Evolutionary conservation across 108 stramenopile species (phyloP).

Genomic region (Nitzschia sp.): DNA sequence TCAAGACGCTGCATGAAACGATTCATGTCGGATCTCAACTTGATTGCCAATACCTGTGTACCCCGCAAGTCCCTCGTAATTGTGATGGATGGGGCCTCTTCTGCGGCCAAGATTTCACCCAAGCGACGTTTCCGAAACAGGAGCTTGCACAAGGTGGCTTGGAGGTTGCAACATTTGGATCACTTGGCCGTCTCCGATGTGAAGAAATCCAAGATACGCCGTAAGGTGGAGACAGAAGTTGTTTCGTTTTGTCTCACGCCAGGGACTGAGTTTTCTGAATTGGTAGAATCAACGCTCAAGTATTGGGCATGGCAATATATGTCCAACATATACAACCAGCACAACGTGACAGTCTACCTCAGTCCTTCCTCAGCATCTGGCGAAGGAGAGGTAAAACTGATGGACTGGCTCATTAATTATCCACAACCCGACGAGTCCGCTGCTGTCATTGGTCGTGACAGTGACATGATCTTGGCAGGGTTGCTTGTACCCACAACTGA

Average conservation of each 20-base stretch:
- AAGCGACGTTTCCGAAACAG: slow-evolving; percentile 64
- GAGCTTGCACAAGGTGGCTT: slow-evolving; percentile 43
- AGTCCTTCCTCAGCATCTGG: slow-evolving; percentile 74
- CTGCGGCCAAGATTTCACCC: slow-evolving; percentile 81
- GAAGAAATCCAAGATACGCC: slow-evolving; percentile 20
- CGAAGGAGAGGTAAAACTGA: slow-evolving; percentile 88
- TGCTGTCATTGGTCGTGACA: slow-evolving; percentile 84
- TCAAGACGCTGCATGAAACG: slow-evolving; percentile 39
- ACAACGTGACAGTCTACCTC: slow-evolving; percentile 67
- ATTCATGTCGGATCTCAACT: slow-evolving; percentile 73
- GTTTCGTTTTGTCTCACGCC: slow-evolving; percentile 69
- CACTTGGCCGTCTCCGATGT: slow-evolving; percentile 6
- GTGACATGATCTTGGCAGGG: slow-evolving; percentile 85
- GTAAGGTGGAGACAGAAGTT: slow-evolving; percentile 29
- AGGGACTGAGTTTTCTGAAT: slow-evolving; percentile 74
- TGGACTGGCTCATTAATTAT: slow-evolving; percentile 71
- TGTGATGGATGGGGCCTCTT: slow-evolving; percentile 82
- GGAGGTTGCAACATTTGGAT: slow-evolving; percentile 40
- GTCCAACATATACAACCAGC: slow-evolving; percentile 17
- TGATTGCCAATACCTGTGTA: slow-evolving; percentile 42
- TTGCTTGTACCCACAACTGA: slow-evolving; percentile 75
- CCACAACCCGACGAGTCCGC: slow-evolving; percentile 31
- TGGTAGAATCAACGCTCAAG: slow-evolving; percentile 60
- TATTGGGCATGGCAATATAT: slow-evolving; percentile 87
- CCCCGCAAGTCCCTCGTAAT: slow-evolving; percentile 77